Conservation (phyloP, 2,329 filamentous ascomycete species). For the Xenoacremonium recifei region DNA sequence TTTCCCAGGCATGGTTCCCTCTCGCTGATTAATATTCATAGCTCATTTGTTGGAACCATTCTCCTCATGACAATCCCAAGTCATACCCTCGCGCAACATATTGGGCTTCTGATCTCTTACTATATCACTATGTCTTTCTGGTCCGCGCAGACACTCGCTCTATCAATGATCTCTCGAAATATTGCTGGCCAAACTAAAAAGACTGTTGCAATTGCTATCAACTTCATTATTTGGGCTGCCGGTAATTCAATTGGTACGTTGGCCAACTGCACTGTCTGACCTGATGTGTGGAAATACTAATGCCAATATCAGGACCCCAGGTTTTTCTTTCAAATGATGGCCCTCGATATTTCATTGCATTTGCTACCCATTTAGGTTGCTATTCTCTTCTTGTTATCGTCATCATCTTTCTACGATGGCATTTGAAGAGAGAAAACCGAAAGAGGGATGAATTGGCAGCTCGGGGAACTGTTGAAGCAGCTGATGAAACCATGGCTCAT, state of each 20-base stretch:
- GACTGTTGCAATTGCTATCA: conserved; percentile 63
- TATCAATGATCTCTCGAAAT: conserved; percentile 68
- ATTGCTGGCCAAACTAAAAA: conserved; percentile 75
- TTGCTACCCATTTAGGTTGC: conserved; percentile 66
- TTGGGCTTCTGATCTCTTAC: conserved; percentile 68
- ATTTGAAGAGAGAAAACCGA: conserved; percentile 55
- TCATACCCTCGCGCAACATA: conserved; percentile 53
- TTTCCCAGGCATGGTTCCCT: not conserved
- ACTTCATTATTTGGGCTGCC: conserved; percentile 68
- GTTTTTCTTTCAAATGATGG: conserved; percentile 60
- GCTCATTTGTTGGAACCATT: conserved; percentile 67
- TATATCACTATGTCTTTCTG: conserved; percentile 76
- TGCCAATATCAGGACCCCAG: conserved; percentile 49
- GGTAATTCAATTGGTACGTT: conserved; percentile 63
- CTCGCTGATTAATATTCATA: conserved; percentile 23
- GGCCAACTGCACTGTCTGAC: conserved; percentile 31
- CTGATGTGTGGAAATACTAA: not conserved
- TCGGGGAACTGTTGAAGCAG: conserved; percentile 36
- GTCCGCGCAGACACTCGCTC: conserved; percentile 65
- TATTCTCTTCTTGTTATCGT: conserved; percentile 58
- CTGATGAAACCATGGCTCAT: conserved; percentile 35
- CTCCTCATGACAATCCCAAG: conserved; percentile 69
- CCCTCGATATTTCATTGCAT: conserved; percentile 68
- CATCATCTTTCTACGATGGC: conserved; percentile 56
- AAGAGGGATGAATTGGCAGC: conserved; percentile 48